phyloP scores from a whole-genome alignment of 108 stramenopile species.

The Discostella stelligeroides region DNA sequence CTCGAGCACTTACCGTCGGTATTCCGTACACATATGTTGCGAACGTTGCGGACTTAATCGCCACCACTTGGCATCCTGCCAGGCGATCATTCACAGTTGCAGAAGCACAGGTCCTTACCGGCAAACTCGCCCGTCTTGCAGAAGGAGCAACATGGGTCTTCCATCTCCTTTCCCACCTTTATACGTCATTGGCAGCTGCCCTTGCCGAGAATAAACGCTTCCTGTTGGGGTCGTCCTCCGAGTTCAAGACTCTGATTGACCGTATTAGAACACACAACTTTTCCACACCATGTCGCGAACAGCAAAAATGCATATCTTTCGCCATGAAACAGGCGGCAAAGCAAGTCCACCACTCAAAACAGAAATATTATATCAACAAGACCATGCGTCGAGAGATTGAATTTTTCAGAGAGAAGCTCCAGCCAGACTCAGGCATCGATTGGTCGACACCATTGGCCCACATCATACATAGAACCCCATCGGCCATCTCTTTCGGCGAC shows the following conservation, averaged over 20 bases:
- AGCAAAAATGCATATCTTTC: no score
- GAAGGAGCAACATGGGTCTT: conserved; percentile 22
- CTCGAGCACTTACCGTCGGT: conserved; percentile 12
- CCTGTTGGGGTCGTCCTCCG: no score
- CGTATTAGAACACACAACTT: no score
- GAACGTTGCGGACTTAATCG: not conserved
- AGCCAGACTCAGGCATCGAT: not conserved
- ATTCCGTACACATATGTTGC: conserved; percentile 4
- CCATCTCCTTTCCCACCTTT: no score
- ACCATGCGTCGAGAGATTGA: conserved; percentile 21
- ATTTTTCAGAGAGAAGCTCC: not conserved
- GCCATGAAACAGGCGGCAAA: no score
- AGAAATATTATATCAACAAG: conserved; percentile 9
- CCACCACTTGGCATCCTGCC: not conserved
- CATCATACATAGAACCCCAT: not conserved
- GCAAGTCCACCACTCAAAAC: no score
- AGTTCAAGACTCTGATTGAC: no score
- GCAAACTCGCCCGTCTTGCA: conserved; percentile 19
- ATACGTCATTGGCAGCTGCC: no score
- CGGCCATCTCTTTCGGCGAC: not conserved
- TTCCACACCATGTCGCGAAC: no score
- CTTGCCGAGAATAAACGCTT: no score
- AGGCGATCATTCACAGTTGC: not conserved
- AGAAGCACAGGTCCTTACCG: not conserved
- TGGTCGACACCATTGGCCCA: conserved; percentile 14